phyloP scores from a whole-genome alignment of 2,329 filamentous ascomycete species.

The Colletotrichum navitas region DNA sequence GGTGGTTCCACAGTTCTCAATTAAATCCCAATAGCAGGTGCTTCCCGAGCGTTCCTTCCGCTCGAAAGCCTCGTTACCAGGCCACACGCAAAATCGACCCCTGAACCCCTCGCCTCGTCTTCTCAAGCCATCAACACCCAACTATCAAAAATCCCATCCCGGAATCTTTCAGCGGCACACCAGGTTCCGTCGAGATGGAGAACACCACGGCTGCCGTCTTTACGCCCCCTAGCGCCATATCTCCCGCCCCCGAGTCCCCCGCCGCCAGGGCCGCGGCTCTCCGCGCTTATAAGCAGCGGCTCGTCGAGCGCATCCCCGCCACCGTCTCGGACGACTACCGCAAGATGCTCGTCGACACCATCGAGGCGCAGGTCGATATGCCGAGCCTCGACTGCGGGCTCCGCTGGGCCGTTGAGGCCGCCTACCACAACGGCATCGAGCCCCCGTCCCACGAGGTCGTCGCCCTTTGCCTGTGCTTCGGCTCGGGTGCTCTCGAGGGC shows the following conservation, averaged over 20 bases:
- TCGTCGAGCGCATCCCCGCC: conserved; percentile 20
- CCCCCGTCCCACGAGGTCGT: conserved; percentile 22
- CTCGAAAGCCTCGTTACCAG: not conserved
- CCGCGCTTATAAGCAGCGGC: not conserved
- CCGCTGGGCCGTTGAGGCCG: conserved; percentile 15
- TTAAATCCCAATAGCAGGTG: too few species aligned
- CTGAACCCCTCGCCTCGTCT: not conserved
- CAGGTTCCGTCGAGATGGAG: not conserved
- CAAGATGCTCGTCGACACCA: conserved; percentile 4
- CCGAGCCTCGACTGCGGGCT: conserved; percentile 18
- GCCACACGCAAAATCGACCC: not conserved
- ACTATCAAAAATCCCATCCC: not conserved
- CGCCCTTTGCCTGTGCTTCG: conserved; percentile 25
- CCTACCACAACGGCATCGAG: conserved; percentile 18
- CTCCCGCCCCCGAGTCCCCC: not conserved
- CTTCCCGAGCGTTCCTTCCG: not conserved
- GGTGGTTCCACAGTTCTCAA: too few species aligned
- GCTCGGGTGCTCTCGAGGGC: conserved; percentile 23
- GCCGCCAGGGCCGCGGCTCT: not conserved
- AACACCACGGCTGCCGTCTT: not conserved
- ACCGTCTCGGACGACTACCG: conserved; percentile 13
- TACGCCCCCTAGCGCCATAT: not conserved
- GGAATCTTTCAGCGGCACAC: not conserved
- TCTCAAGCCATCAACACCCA: not conserved
- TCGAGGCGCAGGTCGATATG: conserved; percentile 10